Evolutionary conservation across 2,329 filamentous ascomycete species (phyloP).

Genomic region (Epichloe sylvatica): DNA sequence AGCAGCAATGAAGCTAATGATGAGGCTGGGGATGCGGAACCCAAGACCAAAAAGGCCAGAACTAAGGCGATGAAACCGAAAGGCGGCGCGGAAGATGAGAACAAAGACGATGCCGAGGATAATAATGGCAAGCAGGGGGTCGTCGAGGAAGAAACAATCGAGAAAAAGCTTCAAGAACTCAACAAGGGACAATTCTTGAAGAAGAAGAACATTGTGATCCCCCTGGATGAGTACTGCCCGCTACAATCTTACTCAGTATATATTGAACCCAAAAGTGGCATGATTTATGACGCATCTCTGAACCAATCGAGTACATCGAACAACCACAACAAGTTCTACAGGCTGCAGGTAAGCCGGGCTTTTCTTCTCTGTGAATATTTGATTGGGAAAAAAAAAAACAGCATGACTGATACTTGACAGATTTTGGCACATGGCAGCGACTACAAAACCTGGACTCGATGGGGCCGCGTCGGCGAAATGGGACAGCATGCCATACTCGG

Average conservation of each 20-base stretch:
- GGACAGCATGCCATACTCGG: conserved; percentile 36
- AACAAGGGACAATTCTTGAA: conserved; percentile 33
- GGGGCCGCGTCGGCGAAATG: conserved; percentile 59
- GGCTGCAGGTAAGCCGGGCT: conserved; percentile 42
- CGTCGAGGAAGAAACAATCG: conserved; percentile 18
- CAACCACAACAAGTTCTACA: conserved; percentile 79
- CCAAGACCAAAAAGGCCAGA: conserved; percentile 19
- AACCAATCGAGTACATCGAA: conserved; percentile 59
- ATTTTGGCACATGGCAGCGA: conserved; percentile 23
- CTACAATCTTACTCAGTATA: conserved; percentile 39
- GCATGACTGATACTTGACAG: conserved; percentile 14
- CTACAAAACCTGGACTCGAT: conserved; percentile 59
- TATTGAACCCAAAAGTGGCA: conserved; percentile 43
- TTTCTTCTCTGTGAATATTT: too few species aligned
- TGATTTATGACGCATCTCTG: conserved; percentile 66
- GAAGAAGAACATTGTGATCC: conserved; percentile 31
- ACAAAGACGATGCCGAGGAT: conserved; percentile 22
- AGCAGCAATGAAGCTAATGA: conserved; percentile 11
- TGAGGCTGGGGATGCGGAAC: conserved; percentile 7
- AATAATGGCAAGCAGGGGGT: conserved; percentile 12
- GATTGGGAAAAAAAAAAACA: too few species aligned
- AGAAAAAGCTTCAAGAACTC: conserved; percentile 18
- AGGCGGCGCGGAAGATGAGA: conserved; percentile 26
- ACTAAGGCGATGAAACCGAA: conserved; percentile 8
- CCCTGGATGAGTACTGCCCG: conserved; percentile 33